Evolutionary conservation across 2,329 filamentous ascomycete species (phyloP), one percentile per base, ranked within the genome.

Genomic region (Arthroderma sp.): DNA sequence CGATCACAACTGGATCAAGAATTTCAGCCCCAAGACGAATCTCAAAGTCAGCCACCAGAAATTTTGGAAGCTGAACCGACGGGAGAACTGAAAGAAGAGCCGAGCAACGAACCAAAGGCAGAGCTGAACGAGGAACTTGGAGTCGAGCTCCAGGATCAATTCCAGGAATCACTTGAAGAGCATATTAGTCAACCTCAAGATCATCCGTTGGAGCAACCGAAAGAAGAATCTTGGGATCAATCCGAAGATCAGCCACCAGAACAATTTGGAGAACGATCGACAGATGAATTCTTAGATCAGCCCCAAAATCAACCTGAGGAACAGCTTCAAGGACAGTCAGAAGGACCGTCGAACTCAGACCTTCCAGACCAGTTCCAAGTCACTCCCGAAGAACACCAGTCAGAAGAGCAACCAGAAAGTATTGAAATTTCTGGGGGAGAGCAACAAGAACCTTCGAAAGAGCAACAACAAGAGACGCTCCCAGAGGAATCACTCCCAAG

Each of bases 61-160:
- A 22, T 22, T 22, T 22, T 22, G 15, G 15, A 22, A 32, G 10
- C 38, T 11, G 32, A 29, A 30, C 2, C 29, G 8, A 30, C 30
- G 9, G 38, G n/a, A 34, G 39, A 41, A 10, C 27, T 32, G 11
- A 27, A 32, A 4, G 39, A 41, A 3, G 39, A 41, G n/a, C 7
- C 30, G 29, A 33, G 32, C 9, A 15, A 7, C 6, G 39, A 41
- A 22, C 39, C 15, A 22, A 31, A 41, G 5, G 39, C 27, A 32
- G 34, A 41, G 30, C 30, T 6, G 5, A 31, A 41, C 8, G 39
- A 41, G 6, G 11, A 33, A 22, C 8, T 29, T 10, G 38, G 43
- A 42, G 33, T 48, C 36, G 44, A 49, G 38, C 40, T 51, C 34
- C 41, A 45, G 11, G 32, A 48, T 38, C 43, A 47, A 44, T 47